Base-by-base conservation (phyloP, 352 stramenopile species). In the Phytophthora meadii region DNA sequence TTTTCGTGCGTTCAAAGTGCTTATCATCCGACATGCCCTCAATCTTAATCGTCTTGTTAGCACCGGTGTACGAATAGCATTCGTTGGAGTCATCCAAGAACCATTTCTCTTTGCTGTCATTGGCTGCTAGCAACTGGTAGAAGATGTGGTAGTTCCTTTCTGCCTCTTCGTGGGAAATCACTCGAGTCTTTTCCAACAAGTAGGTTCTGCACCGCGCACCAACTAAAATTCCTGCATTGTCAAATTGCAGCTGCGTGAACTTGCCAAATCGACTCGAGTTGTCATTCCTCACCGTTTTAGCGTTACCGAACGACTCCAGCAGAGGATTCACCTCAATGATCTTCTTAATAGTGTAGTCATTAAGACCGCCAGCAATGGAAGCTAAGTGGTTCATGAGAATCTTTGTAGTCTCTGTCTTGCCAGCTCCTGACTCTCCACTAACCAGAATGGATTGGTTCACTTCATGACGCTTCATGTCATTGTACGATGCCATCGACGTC, bases 211-310 rank as follows among this genome's bases (percentile, higher is more conserved):
- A 93, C 25, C 74, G 79, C 34, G 88, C 88, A 37, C 90, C 89
- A 3, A 93, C 78, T 0, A 96, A 64, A 51, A 76, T 84, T 1
- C 88, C 87, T 22, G 64, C 53, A 14, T 59, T 64, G 50, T 93
- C 84, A 65, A 99, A 99, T 62, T 97, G 82, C 10, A 99, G 83
- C 66, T 99, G 88, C 61, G 98, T 99, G 65, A 98, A 99, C 74
- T 99, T 99, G 36, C 97, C 97, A 72, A 99, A 99, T 22, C 97
- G 89, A 61, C 68, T 91, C 50, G 88, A 98, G 77, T 99, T 99
- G 76, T 99, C 93, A 74, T 99, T 99, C 9, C 97, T 80, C 28
- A 98, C 82, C 5, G 97, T 99, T 68, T 98, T 97, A 63, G 97
- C 96, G 72, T 95, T 95, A 27, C 87, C 87, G 54, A 95, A 95